Evolutionary conservation across 306 rosid genomes (phyloP).

Genomic region (Vigna reflexopilosa): DNA sequence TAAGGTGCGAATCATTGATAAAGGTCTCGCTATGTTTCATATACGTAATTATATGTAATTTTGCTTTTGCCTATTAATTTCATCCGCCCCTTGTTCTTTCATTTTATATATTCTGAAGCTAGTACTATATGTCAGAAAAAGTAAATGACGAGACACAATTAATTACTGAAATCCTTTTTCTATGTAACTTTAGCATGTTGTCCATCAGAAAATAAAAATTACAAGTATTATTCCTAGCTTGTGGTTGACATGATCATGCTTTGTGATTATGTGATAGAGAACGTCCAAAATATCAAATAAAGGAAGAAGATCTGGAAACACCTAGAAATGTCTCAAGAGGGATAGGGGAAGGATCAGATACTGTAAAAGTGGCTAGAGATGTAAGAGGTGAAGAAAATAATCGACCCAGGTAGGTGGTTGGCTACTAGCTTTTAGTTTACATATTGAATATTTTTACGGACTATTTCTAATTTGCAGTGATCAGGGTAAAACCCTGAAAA

Average conservation of each 20-base stretch:
- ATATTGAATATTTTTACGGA: conserved; percentile 41
- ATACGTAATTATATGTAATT: conserved; percentile 32
- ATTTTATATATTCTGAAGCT: conserved; percentile 16
- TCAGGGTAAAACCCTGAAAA: conserved; percentile 73
- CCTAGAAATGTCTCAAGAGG: conserved; percentile 65
- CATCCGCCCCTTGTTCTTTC: background rate
- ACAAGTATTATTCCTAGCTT: conserved; percentile 36
- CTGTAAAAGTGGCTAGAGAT: conserved; percentile 73
- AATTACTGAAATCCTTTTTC: conserved; percentile 24
- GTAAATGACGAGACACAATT: background rate
- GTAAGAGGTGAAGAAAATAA: conserved; percentile 67
- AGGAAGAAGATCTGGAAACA: conserved; percentile 75
- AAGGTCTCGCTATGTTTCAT: conserved; percentile 38
- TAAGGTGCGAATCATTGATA: conserved; percentile 65
- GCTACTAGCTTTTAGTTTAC: conserved; percentile 32
- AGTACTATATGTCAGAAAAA: conserved; percentile 9
- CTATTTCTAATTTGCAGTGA: conserved; percentile 65
- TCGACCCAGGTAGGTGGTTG: conserved; percentile 69
- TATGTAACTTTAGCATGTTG: conserved; percentile 33
- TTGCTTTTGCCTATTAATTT: conserved; percentile 13
- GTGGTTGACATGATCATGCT: conserved; percentile 45
- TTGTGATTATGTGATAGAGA: conserved; percentile 68
- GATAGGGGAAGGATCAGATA: conserved; percentile 69
- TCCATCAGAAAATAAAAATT: conserved; percentile 37
- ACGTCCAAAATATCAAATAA: conserved; percentile 83